Conservation (phyloP, 345 rosid genomes). For the Pelargonium nanum region DNA sequence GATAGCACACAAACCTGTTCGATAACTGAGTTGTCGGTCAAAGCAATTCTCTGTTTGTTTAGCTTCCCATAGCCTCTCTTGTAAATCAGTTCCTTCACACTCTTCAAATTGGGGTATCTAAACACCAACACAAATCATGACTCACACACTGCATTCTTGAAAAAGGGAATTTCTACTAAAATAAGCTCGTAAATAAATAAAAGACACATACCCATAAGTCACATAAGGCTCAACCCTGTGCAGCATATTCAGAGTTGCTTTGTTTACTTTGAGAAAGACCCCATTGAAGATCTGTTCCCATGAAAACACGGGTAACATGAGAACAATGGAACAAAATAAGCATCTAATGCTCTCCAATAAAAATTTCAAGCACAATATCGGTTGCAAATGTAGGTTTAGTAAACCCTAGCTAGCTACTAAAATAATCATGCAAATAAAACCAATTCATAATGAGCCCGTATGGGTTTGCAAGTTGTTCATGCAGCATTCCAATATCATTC, state of each 20-base stretch:
- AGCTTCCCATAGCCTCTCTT: constrained; percentile 76
- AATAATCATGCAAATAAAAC: too few species aligned
- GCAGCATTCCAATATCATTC: too few species aligned
- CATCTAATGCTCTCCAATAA: background rate
- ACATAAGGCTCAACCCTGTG: constrained; percentile 83
- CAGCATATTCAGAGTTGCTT: constrained; percentile 62
- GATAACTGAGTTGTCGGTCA: constrained; percentile 59
- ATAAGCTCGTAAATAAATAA: background rate
- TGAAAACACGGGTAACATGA: background rate
- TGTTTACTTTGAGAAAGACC: constrained; percentile 69
- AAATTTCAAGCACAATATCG: background rate
- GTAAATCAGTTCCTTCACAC: constrained; percentile 66
- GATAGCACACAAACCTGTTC: constrained; percentile 34
- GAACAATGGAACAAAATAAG: background rate
- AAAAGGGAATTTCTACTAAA: background rate
- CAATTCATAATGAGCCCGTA: too few species aligned
- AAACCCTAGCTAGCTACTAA: background rate
- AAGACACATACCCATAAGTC: constrained; percentile 51
- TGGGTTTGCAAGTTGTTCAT: too few species aligned
- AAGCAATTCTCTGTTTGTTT: constrained; percentile 45
- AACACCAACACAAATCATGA: background rate
- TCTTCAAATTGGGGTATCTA: constrained; percentile 78
- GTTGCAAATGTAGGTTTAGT: background rate
- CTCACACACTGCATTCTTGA: background rate
- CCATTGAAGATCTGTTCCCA: constrained; percentile 64